Evolutionary conservation across 305 asterid genomes (phyloP).

Genomic region (Caryopteris hybrid): DNA sequence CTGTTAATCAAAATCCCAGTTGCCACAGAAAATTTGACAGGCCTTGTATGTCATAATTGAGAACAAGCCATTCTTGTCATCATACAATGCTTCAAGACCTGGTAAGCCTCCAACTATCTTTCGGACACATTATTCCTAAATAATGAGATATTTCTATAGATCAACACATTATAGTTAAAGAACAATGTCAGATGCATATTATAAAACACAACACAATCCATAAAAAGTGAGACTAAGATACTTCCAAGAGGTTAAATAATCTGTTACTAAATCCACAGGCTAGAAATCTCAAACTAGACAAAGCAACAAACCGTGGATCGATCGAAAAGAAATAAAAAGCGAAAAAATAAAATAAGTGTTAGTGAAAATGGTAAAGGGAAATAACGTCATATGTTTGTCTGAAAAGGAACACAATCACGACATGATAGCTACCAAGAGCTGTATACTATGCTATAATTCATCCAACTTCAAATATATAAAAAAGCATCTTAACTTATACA

Average conservation of each 20-base stretch:
- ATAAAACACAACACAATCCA: background rate
- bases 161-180: background rate
- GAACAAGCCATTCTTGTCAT: too few species aligned
- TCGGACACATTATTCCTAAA: slow-evolving; percentile 26
- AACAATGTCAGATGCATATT: background rate
- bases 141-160: background rate
- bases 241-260: background rate
- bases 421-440: background rate
- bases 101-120: slow-evolving; percentile 96
- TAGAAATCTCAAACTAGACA: background rate
- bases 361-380: background rate
- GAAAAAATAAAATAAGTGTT: background rate
- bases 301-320: slow-evolving; percentile 6
- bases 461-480: too few species aligned
- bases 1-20: too few species aligned
- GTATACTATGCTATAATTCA: too few species aligned
- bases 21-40: too few species aligned
- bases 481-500: too few species aligned
- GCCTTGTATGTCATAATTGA: too few species aligned
- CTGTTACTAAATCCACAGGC: slow-evolving; percentile 5
- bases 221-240: background rate
- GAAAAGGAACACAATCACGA: slow-evolving; percentile 2
- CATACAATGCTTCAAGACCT: slow-evolving; percentile 76
- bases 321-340: background rate
- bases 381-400: background rate